Evolutionary conservation across 228 moss, liverwort and hornwort genomes (phyloP), one percentile per base, ranked within the genome.

Genomic region (Sphagnum fallax): DNA sequence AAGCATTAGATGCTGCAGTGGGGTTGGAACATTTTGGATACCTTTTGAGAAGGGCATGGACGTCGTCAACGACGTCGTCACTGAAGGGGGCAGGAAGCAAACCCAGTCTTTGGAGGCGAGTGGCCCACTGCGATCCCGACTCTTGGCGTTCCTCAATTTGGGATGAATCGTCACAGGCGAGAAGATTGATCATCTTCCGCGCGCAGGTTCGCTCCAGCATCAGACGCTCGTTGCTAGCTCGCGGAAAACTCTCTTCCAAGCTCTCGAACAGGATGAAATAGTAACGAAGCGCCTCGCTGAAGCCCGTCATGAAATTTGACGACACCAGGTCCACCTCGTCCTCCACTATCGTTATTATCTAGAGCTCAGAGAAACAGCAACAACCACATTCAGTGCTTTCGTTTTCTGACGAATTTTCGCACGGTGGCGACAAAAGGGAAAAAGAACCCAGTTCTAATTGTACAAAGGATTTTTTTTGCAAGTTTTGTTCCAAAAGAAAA

Each of bases 301-400:
- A 88, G 78, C 77, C 75, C 66, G 67, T 71, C 63, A 80, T 49
- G 49, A 82, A 84, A 73, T 85, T 82, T 76, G 78, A 69, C 65
- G 82, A 88, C 59, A 76, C 74, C 72, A 85, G 74, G 82, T 88
- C 85, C 70, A 79, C 88, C 65, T 88, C 85, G 73, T 82, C 85
- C 76, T 88, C 88, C 80, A 88, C 80, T 67, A 88, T 71, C 50
- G 79, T 76, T 76, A 88, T 61, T 49, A 85, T 84, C 84, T 84
- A 81, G 11, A 59, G 11, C 10, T 59, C 59, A 59, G 10, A 59
- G 1, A 59, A 59, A 59, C 59, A 59, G 1, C 59, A 10, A 75
- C 59, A 10, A 75, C 32, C 67, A 6, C 14, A 67, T 32, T 32
- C 32, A 32, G 2, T 32, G 32, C 2, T 32, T 32, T 32, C 32